Conservation (phyloP, 768 basidiomycete genomes). For the Heimioporus sp. region DNA sequence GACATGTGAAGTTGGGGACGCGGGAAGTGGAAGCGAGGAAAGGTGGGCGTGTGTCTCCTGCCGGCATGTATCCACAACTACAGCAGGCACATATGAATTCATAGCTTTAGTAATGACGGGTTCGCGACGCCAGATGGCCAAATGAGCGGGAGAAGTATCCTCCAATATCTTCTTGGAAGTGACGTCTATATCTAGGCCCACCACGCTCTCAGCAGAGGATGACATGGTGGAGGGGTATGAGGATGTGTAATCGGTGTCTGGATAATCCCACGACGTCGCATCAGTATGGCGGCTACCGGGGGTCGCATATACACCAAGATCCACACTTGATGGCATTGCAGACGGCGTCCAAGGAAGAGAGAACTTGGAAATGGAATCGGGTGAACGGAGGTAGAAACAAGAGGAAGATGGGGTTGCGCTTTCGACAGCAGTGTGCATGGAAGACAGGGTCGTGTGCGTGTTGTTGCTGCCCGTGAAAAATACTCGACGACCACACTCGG, state of each 20-base stretch:
- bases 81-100: conserved; percentile 23
- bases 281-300: conserved; percentile 52
- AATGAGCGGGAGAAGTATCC: conserved; percentile 28
- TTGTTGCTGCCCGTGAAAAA: conserved; percentile 42
- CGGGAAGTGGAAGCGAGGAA: conserved; percentile 11
- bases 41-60: conserved; percentile 16
- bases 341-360: conserved; percentile 34
- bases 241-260: conserved; percentile 47
- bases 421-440: conserved; percentile 78
- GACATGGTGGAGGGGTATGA: conserved; percentile 45
- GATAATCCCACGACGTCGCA: conserved; percentile 44
- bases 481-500: conserved; percentile 37
- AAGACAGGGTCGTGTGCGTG: conserved; percentile 47
- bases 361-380: conserved; percentile 38
- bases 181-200: conserved; percentile 30
- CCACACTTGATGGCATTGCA: conserved; percentile 38
- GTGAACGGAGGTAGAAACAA: conserved; percentile 51
- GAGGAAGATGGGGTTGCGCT: conserved; percentile 55
- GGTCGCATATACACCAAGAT: conserved; percentile 38
- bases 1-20: conserved; percentile 10
- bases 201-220: conserved; percentile 34
- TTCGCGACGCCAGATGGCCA: conserved; percentile 34
- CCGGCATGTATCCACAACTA: conserved; percentile 28
- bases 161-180: conserved; percentile 32
- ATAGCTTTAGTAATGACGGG: conserved; percentile 23